Conservation (phyloP, 2,329 filamentous ascomycete genomes). For the Monosporascus sp. region DNA sequence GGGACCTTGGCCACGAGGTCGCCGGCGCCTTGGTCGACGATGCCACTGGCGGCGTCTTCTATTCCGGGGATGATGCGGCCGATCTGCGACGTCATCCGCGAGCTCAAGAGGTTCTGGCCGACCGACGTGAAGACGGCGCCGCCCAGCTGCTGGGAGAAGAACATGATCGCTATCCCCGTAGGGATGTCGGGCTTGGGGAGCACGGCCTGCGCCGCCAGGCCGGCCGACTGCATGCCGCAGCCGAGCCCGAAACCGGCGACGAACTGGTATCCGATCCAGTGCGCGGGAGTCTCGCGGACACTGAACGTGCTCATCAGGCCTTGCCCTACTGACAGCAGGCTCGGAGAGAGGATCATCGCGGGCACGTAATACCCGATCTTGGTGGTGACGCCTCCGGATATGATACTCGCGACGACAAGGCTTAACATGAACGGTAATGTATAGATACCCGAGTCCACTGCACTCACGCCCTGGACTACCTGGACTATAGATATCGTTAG, state of each 20-base stretch:
- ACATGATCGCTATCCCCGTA: slow-evolving; percentile 37
- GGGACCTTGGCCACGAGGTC: slow-evolving; percentile 46
- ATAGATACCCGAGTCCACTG: slow-evolving; percentile 51
- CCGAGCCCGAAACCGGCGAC: slow-evolving; percentile 55
- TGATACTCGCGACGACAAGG: slow-evolving; percentile 45
- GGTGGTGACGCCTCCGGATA: slow-evolving; percentile 43
- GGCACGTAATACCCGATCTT: slow-evolving; percentile 56
- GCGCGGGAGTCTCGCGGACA: slow-evolving; percentile 37
- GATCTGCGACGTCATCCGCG: slow-evolving; percentile 26
- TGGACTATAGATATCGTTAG: slow-evolving; percentile 34
- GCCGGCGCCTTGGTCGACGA: slow-evolving; percentile 37
- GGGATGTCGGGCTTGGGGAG: slow-evolving; percentile 37
- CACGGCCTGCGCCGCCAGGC: slow-evolving; percentile 45
- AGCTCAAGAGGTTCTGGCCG: slow-evolving; percentile 35
- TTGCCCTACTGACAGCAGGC: slow-evolving; percentile 44
- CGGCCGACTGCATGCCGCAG: slow-evolving; percentile 51
- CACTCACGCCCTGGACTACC: slow-evolving; percentile 45
- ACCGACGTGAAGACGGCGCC: slow-evolving; percentile 41
- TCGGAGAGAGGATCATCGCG: slow-evolving; percentile 46
- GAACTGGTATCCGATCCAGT: slow-evolving; percentile 58
- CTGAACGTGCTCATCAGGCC: slow-evolving; percentile 54
- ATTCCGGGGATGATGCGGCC: slow-evolving; percentile 28
- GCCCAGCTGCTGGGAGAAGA: slow-evolving; percentile 42
- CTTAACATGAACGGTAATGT: slow-evolving; percentile 52
- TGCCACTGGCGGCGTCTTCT: slow-evolving; percentile 18